These are phyloP conservation scores for Rhodotorula sp. DNA, from an alignment of 1,284 basidiomycete species.

Conservation along the genomic window DNA sequence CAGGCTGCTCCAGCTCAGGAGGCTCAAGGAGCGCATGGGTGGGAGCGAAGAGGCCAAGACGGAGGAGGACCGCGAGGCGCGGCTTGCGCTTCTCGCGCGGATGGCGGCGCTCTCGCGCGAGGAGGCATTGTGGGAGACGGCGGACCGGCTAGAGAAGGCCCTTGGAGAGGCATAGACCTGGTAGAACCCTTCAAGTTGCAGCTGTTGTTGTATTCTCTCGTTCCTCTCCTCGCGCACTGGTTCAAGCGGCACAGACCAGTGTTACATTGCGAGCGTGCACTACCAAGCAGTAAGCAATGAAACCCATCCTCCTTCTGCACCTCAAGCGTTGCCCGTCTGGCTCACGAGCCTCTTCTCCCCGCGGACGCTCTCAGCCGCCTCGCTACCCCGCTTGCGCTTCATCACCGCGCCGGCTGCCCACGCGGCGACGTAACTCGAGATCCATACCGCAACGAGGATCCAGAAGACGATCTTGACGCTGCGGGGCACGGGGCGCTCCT, in stretches of 20 bases:
- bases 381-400: background rate
- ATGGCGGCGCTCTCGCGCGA: conserved; percentile 26
- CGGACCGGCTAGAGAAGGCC: conserved; percentile 2
- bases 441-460: conserved; percentile 20
- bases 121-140: conserved; percentile 34
- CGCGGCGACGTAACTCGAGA: conserved; percentile 18
- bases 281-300: background rate
- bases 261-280: background rate
- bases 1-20: conserved; percentile 24
- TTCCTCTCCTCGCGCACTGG: no score
- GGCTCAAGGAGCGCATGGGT: conserved; percentile 22
- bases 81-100: background rate
- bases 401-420: conserved; percentile 12
- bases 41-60: background rate
- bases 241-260: no score
- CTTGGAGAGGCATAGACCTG: background rate
- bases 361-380: background rate
- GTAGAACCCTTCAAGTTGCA: background rate
- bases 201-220: background rate
- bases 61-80: background rate
- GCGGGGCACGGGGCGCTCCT: conserved; percentile 51
- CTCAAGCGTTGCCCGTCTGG: background rate
- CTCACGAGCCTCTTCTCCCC: background rate
- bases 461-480: conserved; percentile 51
- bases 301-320: background rate